Percentiles rank a stretch among this genome's conserved stretches.
These are phyloP conservation scores for Fusarium agapanthi DNA, from an alignment of 2,329 filamentous ascomycete species.

Conservation along the genomic window DNA sequence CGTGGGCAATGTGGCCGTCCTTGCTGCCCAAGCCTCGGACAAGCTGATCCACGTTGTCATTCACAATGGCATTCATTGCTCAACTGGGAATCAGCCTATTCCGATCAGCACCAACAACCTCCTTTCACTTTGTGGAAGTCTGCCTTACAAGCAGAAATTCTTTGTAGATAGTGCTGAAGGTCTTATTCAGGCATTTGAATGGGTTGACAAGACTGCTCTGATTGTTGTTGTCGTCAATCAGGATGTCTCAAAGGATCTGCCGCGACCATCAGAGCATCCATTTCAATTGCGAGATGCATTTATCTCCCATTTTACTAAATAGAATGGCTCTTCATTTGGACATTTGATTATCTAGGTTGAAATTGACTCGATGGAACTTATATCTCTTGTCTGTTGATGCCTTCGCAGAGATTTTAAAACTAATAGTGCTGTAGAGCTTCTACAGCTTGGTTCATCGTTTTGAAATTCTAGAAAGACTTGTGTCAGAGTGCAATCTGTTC, in stretches of 20 bases:
- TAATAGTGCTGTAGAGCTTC: no score
- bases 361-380: neutral
- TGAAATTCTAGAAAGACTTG: no score
- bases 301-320: neutral
- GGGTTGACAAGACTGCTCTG: conserved; percentile 3
- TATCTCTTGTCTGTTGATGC: no score
- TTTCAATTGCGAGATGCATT: neutral
- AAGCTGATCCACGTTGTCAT: conserved; percentile 1
- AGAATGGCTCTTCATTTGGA: neutral
- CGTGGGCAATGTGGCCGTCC: neutral
- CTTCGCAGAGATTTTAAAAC: neutral
- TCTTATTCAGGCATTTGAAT: conserved; percentile 6
- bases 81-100: neutral
- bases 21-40: neutral
- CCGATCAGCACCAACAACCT: neutral
- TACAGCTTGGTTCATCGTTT: neutral
- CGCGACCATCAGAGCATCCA: neutral
- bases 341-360: neutral
- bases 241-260: neutral
- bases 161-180: conserved; percentile 11
- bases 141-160: conserved; percentile 15
- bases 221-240: conserved; percentile 8
- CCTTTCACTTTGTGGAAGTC: neutral
- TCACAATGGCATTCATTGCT: neutral
- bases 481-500: no score